Conservation (phyloP, 176 grass and related monocot species). For the Oryza coarctata region DNA sequence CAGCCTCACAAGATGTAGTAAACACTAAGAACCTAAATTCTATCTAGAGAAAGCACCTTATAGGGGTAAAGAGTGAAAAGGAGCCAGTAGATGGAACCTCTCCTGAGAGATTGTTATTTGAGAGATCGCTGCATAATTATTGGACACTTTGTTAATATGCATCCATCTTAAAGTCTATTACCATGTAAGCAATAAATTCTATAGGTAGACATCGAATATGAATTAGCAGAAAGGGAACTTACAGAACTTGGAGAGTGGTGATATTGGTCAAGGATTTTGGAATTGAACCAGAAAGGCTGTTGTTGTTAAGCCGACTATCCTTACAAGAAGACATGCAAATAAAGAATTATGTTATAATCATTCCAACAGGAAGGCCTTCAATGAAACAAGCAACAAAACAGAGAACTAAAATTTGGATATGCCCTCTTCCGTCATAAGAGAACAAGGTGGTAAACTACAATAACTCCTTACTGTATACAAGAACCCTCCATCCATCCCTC, state of each 20-base stretch:
- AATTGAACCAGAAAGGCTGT: conserved; percentile 57
- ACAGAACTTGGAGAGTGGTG: conserved; percentile 73
- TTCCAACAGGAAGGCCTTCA: conserved; percentile 13
- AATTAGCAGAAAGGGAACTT: conserved; percentile 48
- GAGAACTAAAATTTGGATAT: conserved; percentile 2
- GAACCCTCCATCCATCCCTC: no score
- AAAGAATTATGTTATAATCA: conserved; percentile 33
- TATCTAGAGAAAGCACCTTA: conserved; percentile 50
- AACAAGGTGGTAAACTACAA: conserved; percentile 1
- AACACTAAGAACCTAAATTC: conserved; percentile 21
- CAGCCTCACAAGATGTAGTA: conserved; percentile 11
- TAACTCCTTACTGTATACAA: conserved; percentile 1
- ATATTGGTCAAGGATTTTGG: conserved; percentile 57
- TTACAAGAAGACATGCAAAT: conserved; percentile 44
- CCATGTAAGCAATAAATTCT: conserved; percentile 15
- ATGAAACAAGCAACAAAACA: background rate
- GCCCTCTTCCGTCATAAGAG: background rate
- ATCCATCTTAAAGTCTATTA: background rate
- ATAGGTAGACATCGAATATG: background rate
- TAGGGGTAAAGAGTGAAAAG: conserved; percentile 78
- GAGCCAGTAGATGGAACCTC: conserved; percentile 69
- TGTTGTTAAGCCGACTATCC: conserved; percentile 87
- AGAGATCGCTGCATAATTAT: conserved; percentile 69
- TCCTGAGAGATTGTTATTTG: conserved; percentile 73
- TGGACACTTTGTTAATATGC: conserved; percentile 14